Conservation (phyloP, 2,329 filamentous ascomycete species). For the Colletotrichum spinosum region DNA sequence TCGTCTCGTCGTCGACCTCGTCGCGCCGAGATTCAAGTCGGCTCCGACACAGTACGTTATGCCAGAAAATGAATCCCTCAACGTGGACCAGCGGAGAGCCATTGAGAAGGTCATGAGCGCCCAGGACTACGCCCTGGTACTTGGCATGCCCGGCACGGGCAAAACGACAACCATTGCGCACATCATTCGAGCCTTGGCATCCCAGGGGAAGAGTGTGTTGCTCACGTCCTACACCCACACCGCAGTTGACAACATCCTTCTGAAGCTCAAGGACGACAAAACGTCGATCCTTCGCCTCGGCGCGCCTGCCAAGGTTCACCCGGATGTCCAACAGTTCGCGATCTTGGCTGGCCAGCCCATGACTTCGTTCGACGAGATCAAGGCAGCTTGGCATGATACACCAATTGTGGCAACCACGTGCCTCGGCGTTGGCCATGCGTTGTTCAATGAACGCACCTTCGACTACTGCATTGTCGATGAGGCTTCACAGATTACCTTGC, state of each 20-base stretch:
- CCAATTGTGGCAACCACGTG: conserved; percentile 96
- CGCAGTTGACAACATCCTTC: conserved; percentile 95
- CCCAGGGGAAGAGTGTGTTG: conserved; percentile 91
- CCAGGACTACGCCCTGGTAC: conserved; percentile 93
- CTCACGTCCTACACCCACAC: conserved; percentile 97
- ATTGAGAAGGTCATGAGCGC: conserved; percentile 97
- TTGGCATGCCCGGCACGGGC: conserved; percentile 98
- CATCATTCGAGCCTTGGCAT: conserved; percentile 90
- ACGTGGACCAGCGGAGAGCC: conserved; percentile 86
- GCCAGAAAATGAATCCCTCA: conserved; percentile 75
- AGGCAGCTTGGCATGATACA: conserved; percentile 84
- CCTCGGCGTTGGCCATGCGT: conserved; percentile 86
- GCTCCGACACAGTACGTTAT: conserved; percentile 73
- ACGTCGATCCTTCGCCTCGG: conserved; percentile 89
- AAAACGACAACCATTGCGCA: conserved; percentile 99
- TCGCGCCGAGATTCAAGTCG: conserved; percentile 78
- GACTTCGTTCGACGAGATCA: conserved; percentile 84
- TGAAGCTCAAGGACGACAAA: conserved; percentile 86
- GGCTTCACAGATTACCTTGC: conserved; percentile 95
- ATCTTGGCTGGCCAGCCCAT: conserved; percentile 81
- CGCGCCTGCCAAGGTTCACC: conserved; percentile 85
- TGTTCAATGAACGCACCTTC: conserved; percentile 90
- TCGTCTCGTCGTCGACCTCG: conserved; percentile 82
- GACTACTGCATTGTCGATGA: conserved; percentile 99
- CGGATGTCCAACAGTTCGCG: conserved; percentile 87